phyloP scores from a whole-genome alignment of 345 rosid species.

The Linum lewisii region DNA sequence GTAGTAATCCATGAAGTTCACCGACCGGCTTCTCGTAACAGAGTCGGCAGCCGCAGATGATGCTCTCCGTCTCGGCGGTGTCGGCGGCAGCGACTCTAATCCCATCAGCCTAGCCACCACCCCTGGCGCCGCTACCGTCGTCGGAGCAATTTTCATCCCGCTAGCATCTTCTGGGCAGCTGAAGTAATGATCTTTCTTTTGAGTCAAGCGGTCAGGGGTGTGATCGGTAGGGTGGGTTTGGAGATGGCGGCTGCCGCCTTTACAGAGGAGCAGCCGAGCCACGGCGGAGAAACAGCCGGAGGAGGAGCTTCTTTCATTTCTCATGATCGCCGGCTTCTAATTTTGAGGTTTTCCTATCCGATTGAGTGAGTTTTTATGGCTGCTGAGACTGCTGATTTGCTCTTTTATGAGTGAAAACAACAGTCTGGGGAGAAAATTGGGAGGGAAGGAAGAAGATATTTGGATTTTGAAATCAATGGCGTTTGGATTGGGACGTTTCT shows the following conservation, averaged over 20 bases:
- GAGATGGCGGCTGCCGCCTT: slow-evolving; percentile 48
- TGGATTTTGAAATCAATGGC: background rate
- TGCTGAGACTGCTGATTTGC: background rate
- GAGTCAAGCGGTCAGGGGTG: slow-evolving; percentile 12
- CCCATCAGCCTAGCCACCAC: slow-evolving; percentile 90
- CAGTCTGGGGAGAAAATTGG: background rate
- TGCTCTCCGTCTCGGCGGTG: slow-evolving; percentile 22
- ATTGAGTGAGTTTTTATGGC: background rate
- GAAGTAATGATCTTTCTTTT: slow-evolving; percentile 15
- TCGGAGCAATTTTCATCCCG: slow-evolving; percentile 11
- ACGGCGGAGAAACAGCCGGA: slow-evolving; percentile 62
- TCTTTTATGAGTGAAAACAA: too few relatives aligned
- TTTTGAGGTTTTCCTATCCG: too few relatives aligned
- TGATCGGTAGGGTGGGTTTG: slow-evolving; percentile 61
- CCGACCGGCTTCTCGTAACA: slow-evolving; percentile 68
- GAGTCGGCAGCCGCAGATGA: slow-evolving; percentile 6
- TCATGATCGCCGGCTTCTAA: slow-evolving; percentile 17
- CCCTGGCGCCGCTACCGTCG: slow-evolving; percentile 32
- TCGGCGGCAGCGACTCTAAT: slow-evolving; percentile 47
- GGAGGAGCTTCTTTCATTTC: slow-evolving; percentile 18
- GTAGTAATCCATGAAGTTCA: slow-evolving; percentile 71
- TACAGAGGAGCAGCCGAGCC: slow-evolving; percentile 52
- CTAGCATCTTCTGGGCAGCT: background rate
- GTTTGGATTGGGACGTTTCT: background rate
- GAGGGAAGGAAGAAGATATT: background rate